phyloP scores from a whole-genome alignment of 345 rosid species.

The Ailanthus altissimus region DNA sequence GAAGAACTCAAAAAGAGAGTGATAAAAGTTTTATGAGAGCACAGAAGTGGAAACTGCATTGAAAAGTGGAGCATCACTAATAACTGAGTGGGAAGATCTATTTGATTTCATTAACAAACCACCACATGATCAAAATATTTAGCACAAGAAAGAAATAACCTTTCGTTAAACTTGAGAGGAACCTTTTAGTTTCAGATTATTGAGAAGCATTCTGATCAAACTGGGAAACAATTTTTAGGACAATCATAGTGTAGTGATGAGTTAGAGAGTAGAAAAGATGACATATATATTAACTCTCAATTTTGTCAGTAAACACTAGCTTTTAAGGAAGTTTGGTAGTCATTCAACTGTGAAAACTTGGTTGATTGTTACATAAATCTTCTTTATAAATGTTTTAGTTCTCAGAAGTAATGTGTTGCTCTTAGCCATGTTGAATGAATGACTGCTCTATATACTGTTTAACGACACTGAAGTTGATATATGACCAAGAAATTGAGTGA shows the following conservation, averaged over 20 bases:
- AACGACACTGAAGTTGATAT: not conserved
- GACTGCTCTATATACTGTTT: not conserved
- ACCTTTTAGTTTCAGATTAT: not conserved
- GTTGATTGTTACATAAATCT: slow-evolving; percentile 11
- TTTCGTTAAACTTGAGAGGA: not conserved
- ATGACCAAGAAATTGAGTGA: not conserved
- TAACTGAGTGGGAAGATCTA: not conserved
- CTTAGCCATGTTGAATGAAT: not conserved
- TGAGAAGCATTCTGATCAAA: slow-evolving; percentile 6
- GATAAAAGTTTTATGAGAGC: not conserved
- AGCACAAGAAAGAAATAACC: not conserved
- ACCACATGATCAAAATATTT: not conserved
- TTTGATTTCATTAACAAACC: not conserved
- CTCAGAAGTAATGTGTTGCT: slow-evolving; percentile 6
- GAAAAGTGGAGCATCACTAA: not conserved
- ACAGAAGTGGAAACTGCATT: not conserved
- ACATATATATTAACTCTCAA: no score
- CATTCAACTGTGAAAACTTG: not conserved
- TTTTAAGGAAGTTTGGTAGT: not conserved
- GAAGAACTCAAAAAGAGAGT: not conserved
- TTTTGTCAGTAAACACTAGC: not conserved
- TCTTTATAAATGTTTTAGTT: not conserved
- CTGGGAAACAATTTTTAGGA: not conserved
- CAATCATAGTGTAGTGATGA: not conserved
- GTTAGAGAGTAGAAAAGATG: not conserved